Percentiles rank a stretch among this genome's conserved stretches.
Evolutionary conservation across 2,329 filamentous ascomycete genomes (phyloP).

Genomic region (Penicillium sp.): DNA sequence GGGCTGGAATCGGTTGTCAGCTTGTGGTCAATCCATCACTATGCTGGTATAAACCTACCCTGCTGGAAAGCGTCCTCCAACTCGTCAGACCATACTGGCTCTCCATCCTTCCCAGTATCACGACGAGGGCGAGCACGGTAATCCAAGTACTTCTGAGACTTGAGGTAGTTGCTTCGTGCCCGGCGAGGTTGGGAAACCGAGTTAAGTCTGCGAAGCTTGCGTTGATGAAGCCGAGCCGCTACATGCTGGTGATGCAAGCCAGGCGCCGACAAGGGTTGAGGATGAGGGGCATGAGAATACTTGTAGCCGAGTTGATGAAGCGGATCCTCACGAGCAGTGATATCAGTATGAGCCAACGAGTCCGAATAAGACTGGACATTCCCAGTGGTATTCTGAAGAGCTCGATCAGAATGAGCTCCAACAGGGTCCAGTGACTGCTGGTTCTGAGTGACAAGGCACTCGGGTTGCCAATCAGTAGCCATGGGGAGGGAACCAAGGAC

Average conservation of each 20-base stretch:
- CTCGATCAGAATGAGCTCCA: constrained; percentile 38
- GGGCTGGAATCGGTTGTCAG: constrained; percentile 38
- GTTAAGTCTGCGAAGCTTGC: constrained; percentile 39
- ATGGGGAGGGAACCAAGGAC: constrained; percentile 36
- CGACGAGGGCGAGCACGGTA: constrained; percentile 46
- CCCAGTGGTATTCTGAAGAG: constrained; percentile 45
- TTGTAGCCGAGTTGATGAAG: constrained; percentile 39
- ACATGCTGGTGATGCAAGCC: constrained; percentile 29
- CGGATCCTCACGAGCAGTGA: constrained; percentile 35
- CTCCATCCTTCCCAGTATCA: constrained; percentile 45
- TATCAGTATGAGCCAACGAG: constrained; percentile 30
- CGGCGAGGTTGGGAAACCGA: constrained; percentile 32
- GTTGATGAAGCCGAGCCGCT: constrained; percentile 35
- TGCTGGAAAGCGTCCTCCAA: constrained; percentile 51
- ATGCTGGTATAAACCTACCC: constrained; percentile 32
- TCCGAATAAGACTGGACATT: constrained; percentile 46
- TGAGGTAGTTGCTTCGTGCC: constrained; percentile 37
- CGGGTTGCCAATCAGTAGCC: constrained; percentile 44
- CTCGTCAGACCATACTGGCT: constrained; percentile 48
- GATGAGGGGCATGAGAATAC: constrained; percentile 34
- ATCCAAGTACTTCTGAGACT: constrained; percentile 46
- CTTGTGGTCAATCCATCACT: neutral
- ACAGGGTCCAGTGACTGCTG: constrained; percentile 38
- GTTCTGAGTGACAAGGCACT: constrained; percentile 41
- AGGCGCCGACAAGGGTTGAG: constrained; percentile 29